These are phyloP conservation scores for Apiospora phragmitis DNA, from an alignment of 2,329 filamentous ascomycete species.

Conservation along the genomic window DNA sequence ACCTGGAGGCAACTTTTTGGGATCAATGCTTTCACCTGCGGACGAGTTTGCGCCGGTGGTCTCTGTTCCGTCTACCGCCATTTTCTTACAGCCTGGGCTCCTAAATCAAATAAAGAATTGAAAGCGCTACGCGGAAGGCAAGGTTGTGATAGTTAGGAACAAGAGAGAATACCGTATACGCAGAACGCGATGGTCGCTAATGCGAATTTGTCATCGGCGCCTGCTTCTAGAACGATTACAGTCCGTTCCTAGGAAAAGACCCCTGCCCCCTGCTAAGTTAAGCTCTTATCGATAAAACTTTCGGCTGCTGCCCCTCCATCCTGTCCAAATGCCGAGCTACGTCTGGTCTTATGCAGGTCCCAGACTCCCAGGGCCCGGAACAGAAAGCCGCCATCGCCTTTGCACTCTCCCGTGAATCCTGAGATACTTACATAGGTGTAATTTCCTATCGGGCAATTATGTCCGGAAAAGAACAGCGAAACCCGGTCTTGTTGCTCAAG, in stretches of 20 bases:
- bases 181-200: neutral
- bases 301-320: neutral
- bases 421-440: neutral
- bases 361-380: neutral
- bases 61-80: conserved; percentile 40
- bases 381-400: neutral
- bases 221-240: conserved; percentile 1
- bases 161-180: neutral
- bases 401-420: neutral
- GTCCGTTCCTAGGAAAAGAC: neutral
- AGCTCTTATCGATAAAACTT: conserved; percentile 33
- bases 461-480: conserved; percentile 20
- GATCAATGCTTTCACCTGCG: conserved; percentile 22
- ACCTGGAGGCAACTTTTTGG: conserved; percentile 66
- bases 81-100: conserved; percentile 18
- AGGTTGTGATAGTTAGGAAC: neutral
- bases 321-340: neutral
- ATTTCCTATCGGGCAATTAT: neutral
- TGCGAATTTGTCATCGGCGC: conserved; percentile 8
- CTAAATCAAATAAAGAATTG: neutral
- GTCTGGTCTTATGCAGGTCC: conserved; percentile 8
- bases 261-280: neutral
- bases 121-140: neutral
- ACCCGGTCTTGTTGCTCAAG: conserved; percentile 73
- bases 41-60: conserved; percentile 19